Evolutionary conservation across 441 rosid species (phyloP), one percentile per base, ranked within the genome.

Genomic region (Erodium trifolium): DNA sequence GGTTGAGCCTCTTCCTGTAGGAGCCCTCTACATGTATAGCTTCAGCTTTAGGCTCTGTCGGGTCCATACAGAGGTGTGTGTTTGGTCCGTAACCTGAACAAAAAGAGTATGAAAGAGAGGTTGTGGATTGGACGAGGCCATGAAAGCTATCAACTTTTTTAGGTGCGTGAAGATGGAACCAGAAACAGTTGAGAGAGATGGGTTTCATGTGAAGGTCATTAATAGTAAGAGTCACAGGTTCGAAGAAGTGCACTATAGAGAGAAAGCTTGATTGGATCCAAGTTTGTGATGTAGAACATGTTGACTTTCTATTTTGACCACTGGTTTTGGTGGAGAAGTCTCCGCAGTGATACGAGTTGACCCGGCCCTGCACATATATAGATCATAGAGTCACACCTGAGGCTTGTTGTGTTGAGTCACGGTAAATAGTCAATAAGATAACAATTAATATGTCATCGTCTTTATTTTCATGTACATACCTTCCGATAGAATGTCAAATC

Each of bases 171-270:
- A 13, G n/a, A 23, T 18, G 11, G 19, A 0, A 60, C 3, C 34
- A 60, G 69, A 74, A 70, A 73, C 79, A 75, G 78, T 72, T 74
- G 73, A 4, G 68, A 79, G 67, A 76, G 72, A 69, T 77, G 82
- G 72, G 75, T 35, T 79, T 84, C 95, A 81, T 90, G 91, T 87
- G 88, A 14, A 67, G 70, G 57, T 65, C 68, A 78, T 80, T 72
- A 60, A 78, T 79, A 65, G 77, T 70, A 76, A 51, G 57, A 49
- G 60, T 80, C 85, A 85, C 90, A 80, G 76, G 83, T 64, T 41
- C 72, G 78, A 67, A 10, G n/a, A 72, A 63, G 60, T 67, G 45
- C 2, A 51, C 5, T 14, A 51, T 1, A 3, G n/a, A 23, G 27
- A 23, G 27, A 2, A 34, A 5, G 37, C 37, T 5, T 34, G 37